Evolutionary conservation across 495 filamentous ascomycete species (phyloP), one percentile per base, ranked within the genome.

Genomic region (Corynascus novoguineensis): DNA sequence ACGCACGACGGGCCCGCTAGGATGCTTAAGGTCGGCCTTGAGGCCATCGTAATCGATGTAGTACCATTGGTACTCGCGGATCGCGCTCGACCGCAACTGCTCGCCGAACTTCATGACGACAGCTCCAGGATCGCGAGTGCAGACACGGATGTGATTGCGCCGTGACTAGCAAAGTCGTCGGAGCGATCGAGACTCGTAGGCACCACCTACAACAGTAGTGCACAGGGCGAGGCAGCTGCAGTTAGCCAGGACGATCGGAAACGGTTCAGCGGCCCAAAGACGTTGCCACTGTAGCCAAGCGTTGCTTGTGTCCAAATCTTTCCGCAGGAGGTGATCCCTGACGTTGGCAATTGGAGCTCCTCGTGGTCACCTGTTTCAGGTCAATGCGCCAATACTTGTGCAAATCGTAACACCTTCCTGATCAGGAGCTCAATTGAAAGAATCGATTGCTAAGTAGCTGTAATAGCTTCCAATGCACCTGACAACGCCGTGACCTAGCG

Each of bases 11-110:
- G 70, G 72, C 53, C 83, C 80, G 60, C 82, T 87, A 31, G 83
- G 78, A 31, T 79, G 85, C 70, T 92, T 95, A 57, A 99, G 84
- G 60, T 88, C 84, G 61, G 77, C 76, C 73, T 99, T 99, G 45
- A 99, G 82, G 57, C 86, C 88, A 62, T 97, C 90, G 72, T 99
- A 99, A 70, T 86, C 85, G 72, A 99, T 97, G 75, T 97, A 99
- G 78, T 95, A 87, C 81, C 89, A 95, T 70, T 88, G 84, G 75
- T 91, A 98, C 71, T 97, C 93, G 75, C 86, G 87, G 73, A 97
- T 90, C 65, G 95, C 82, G 60, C 91, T 96, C 56, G 88, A 90
- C 38, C 87, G 87, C 59, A 99, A 83, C 77, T 97, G 90, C 70
- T 95, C 87, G 67, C 93, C 93, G 81, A 99, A 99, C 78, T 95